phyloP scores from a whole-genome alignment of 208 protist genomes.

The Trichomonas gallinae region DNA sequence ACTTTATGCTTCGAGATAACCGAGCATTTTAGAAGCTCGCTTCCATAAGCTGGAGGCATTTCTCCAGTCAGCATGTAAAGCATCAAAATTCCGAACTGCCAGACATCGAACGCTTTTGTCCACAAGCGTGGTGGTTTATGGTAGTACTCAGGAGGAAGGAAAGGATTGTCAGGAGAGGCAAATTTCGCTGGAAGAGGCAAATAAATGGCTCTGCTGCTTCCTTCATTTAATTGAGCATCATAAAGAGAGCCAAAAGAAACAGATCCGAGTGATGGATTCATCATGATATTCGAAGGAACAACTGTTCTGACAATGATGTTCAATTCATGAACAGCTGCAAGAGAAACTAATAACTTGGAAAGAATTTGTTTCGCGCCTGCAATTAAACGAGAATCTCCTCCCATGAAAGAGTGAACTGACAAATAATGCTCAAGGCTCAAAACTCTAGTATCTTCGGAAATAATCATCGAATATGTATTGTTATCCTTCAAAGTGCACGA shows the following conservation, averaged over 20 bases:
- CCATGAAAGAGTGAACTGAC: background rate
- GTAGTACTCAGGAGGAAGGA: background rate
- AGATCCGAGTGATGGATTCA: background rate
- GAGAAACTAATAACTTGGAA: background rate
- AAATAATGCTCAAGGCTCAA: background rate
- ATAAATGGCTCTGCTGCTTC: background rate
- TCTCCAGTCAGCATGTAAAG: background rate
- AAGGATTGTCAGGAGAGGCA: background rate
- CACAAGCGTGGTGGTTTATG: background rate
- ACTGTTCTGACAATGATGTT: background rate
- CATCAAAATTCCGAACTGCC: background rate
- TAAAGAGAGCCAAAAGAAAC: background rate
- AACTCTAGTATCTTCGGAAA: background rate
- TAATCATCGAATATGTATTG: background rate
- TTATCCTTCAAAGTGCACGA: background rate
- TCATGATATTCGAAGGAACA: background rate
- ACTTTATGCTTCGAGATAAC: background rate
- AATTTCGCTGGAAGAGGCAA: background rate
- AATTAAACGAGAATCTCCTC: background rate
- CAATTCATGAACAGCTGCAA: background rate
- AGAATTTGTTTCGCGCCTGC: background rate
- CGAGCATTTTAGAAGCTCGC: background rate
- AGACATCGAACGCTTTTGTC: background rate
- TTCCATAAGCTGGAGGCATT: background rate
- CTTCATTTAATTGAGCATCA: background rate